Evolutionary conservation across 2,329 filamentous ascomycete species (phyloP), one percentile per base, ranked within the genome.

Genomic region (Scolecobasidium constrictum): DNA sequence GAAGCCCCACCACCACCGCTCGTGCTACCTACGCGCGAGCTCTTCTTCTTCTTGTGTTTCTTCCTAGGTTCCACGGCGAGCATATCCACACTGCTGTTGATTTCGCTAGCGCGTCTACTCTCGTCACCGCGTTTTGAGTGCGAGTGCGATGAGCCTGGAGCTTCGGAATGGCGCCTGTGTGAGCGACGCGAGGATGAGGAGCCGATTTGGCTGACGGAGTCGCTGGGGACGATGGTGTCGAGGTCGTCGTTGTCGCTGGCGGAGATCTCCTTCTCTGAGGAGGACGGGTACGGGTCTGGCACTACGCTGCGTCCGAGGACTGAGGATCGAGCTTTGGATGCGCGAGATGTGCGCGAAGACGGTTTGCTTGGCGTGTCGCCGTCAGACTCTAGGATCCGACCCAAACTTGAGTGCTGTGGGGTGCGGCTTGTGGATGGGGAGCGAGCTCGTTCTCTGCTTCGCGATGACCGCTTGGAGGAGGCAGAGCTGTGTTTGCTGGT

Each of bases 201-300:
- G 6, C 44, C 59, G 53, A 57, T 61, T 52, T 67, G 63, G 12
- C 64, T 67, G 46, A 71, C 68, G 42, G 62, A 66, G 46, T 71
- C 68, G 46, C 66, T 64, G 1, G 68, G 68, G 2, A 63, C 60
- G 2, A 71, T 62, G 3, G 66, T 69, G 46, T 64, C 64, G 40
- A 54, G 61, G 21, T 56, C 48, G 22, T 62, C 52, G 4, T 60
- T 54, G 26, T 48, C 49, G 17, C 48, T 31, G 26, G 26, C 26
- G 26, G 26, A 7, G n/a, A n/a, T n/a, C 26, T 31, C 26, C 9
- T n/a, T 7, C 9, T 31, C 49, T n/a, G 53, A 56, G 34, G 45
- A 52, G 16, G 47, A 44, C 7, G 35, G 19, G 35, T 38, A 44
- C 9, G 35, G 34, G 40, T 53, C 52, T 17, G 49, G 37, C 11